Percentiles rank a stretch among this genome's conserved stretches.
Evolutionary conservation across 805 yeast genomes (phyloP).

Genomic region (Candida broadrunensis): DNA sequence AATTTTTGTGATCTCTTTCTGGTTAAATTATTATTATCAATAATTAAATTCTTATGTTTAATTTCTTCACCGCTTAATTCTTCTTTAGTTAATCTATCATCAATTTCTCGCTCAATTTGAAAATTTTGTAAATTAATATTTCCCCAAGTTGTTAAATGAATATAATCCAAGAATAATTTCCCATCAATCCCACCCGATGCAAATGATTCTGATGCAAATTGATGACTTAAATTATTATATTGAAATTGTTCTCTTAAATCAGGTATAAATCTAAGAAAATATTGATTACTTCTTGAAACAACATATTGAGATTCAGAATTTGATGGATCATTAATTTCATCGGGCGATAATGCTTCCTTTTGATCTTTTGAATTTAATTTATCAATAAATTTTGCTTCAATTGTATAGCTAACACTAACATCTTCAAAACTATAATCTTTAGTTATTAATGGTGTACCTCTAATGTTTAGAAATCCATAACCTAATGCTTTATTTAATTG

Average conservation of each 20-base stretch:
- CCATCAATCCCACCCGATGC: constrained; percentile 34
- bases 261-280: constrained; percentile 38
- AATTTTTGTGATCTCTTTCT: constrained; percentile 6
- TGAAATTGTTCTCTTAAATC: constrained; percentile 27
- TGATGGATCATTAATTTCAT: constrained; percentile 35
- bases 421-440: constrained; percentile 44
- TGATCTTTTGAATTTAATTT: constrained; percentile 29
- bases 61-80: constrained; percentile 26
- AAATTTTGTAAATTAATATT: constrained; percentile 22
- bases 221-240: constrained; percentile 21
- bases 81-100: constrained; percentile 22
- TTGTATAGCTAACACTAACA: constrained; percentile 47
- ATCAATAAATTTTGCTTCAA: constrained; percentile 57
- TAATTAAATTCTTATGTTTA: constrained; percentile 30
- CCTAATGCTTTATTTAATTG: constrained; percentile 44
- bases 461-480: constrained; percentile 48
- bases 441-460: constrained; percentile 54
- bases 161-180: constrained; percentile 22
- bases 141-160: constrained; percentile 31
- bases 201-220: constrained; percentile 24
- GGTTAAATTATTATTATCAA: constrained; percentile 5
- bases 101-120: constrained; percentile 36
- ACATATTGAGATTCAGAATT: constrained; percentile 29
- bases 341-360: constrained; percentile 24
- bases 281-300: constrained; percentile 33